These are phyloP conservation scores for Metschnikowia baotianmanensis DNA, from an alignment of 805 yeast species.

Conservation along the genomic window DNA sequence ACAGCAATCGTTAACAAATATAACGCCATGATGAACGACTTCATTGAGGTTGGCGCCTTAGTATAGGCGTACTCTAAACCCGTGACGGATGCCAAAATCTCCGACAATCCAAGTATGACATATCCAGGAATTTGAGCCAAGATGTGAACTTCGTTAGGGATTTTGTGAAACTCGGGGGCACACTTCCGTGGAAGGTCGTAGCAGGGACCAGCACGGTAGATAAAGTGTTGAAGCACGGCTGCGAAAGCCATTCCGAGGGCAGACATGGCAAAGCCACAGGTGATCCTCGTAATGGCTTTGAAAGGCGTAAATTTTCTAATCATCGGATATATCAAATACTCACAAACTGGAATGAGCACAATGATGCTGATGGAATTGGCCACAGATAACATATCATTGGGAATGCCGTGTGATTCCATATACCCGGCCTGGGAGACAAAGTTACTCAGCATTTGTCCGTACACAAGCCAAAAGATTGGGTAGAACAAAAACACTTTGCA, in stretches of 20 bases:
- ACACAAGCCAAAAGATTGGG: slow-evolving; percentile 19
- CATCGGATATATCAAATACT: slow-evolving; percentile 13
- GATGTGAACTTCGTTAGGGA: slow-evolving; percentile 13
- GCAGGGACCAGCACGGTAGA: slow-evolving; percentile 16
- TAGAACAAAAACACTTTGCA: slow-evolving; percentile 18
- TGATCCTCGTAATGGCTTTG: slow-evolving; percentile 17
- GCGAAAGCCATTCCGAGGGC: slow-evolving; percentile 15
- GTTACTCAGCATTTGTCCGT: slow-evolving; percentile 17
- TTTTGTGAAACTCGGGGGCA: slow-evolving; percentile 10
- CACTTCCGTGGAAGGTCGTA: slow-evolving; percentile 12
- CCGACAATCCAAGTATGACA: slow-evolving; percentile 12
- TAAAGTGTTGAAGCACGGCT: slow-evolving; percentile 15
- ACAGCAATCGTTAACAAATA: slow-evolving; percentile 69
- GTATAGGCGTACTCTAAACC: slow-evolving; percentile 20
- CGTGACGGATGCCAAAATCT: slow-evolving; percentile 16
- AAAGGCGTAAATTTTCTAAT: slow-evolving; percentile 17
- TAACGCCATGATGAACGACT: slow-evolving; percentile 25
- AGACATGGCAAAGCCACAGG: slow-evolving; percentile 16
- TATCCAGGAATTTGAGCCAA: slow-evolving; percentile 14
- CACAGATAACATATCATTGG: slow-evolving; percentile 17
- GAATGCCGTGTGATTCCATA: slow-evolving; percentile 18
- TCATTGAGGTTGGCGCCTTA: slow-evolving; percentile 19
- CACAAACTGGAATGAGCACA: slow-evolving; percentile 15
- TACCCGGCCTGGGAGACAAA: slow-evolving; percentile 18
- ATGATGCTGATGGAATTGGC: slow-evolving; percentile 15